Conservation (phyloP, 1,284 basidiomycete genomes). For the Puccinia polysora region DNA sequence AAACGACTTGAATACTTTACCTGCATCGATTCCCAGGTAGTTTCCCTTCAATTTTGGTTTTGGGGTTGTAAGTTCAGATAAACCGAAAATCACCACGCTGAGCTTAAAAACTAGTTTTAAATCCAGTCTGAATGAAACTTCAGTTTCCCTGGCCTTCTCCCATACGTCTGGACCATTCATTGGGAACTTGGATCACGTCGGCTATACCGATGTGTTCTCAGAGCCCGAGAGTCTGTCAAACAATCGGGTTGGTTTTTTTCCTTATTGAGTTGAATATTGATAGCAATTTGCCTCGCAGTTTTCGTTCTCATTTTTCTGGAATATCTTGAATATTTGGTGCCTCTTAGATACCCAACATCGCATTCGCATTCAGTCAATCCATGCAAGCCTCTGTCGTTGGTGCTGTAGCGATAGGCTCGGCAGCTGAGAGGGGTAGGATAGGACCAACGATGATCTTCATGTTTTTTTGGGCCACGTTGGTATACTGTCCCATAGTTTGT, state of each 20-base stretch:
- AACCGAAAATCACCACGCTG: background rate
- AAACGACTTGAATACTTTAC: slow-evolving; percentile 57
- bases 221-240: slow-evolving; percentile 66
- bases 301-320: background rate
- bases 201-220: slow-evolving; percentile 65
- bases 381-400: slow-evolving; percentile 57
- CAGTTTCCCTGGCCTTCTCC: slow-evolving; percentile 56
- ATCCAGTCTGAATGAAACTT: background rate
- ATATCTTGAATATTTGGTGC: background rate
- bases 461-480: slow-evolving; percentile 78
- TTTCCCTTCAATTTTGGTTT: slow-evolving; percentile 63
- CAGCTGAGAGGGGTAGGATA: slow-evolving; percentile 81
- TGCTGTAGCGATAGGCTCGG: slow-evolving; percentile 59
- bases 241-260: slow-evolving; percentile 55
- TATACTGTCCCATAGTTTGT: slow-evolving; percentile 73
- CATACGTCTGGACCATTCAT: slow-evolving; percentile 62
- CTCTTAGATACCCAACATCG: slow-evolving; percentile 27
- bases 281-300: too few species aligned
- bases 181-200: slow-evolving; percentile 64
- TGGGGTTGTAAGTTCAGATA: slow-evolving; percentile 49
- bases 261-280: slow-evolving; percentile 54
- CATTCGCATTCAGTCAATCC: slow-evolving; percentile 42
- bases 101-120: background rate
- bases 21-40: slow-evolving; percentile 66
- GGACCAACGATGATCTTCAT: slow-evolving; percentile 80